Percentiles rank a stretch among this genome's conserved stretches.
Conservation (phyloP, 805 yeast species). For the Blastobotrys peoriensis region DNA sequence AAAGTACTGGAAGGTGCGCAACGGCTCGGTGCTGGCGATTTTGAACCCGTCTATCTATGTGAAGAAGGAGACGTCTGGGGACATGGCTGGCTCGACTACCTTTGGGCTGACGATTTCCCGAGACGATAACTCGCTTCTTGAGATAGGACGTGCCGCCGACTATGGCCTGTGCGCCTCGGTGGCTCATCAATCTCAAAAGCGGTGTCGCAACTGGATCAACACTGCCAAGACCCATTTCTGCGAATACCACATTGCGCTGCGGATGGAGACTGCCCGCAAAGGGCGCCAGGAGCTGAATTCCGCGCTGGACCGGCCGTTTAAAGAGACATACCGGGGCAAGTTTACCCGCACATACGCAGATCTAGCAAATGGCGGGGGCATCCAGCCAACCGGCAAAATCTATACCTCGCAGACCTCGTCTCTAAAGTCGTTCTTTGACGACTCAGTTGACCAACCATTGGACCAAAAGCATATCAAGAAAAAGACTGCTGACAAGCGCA, state of each 20-base stretch:
- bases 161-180: constrained; percentile 60
- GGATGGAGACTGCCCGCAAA: constrained; percentile 46
- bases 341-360: neutral
- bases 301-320: constrained; percentile 52
- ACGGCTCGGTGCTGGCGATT: constrained; percentile 70
- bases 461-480: constrained; percentile 15
- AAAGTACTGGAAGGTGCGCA: constrained; percentile 62
- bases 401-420: neutral
- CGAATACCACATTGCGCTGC: constrained; percentile 61
- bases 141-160: constrained; percentile 65
- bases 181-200: constrained; percentile 39
- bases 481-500: constrained; percentile 26
- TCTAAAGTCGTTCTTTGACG: neutral
- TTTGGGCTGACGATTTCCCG: constrained; percentile 55
- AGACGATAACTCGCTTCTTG: constrained; percentile 50
- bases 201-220: constrained; percentile 61
- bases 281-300: constrained; percentile 68
- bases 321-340: constrained; percentile 18
- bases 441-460: neutral
- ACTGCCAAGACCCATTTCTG: constrained; percentile 50
- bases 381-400: neutral
- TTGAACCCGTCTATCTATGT: constrained; percentile 62
- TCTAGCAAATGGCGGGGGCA: constrained; percentile 3
- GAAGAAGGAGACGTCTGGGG: constrained; percentile 24
- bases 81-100: constrained; percentile 29